Evolutionary conservation across 257 asterid genomes (phyloP).

Genomic region (Petunia axillaris): DNA sequence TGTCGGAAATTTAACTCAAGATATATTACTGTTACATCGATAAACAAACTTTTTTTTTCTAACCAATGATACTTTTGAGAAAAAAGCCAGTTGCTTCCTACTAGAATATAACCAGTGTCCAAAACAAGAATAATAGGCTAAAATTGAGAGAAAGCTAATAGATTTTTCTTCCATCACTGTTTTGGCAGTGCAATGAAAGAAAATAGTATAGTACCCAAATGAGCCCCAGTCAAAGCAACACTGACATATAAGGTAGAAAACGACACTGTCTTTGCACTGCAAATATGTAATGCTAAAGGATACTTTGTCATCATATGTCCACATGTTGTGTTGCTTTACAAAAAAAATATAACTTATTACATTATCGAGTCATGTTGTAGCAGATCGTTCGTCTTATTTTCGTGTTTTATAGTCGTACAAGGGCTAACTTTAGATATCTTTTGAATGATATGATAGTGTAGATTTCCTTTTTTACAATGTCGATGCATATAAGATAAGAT

Average conservation of each 20-base stretch:
- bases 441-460: too few species aligned
- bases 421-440: too few species aligned
- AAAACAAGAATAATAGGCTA: neutral
- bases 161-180: neutral
- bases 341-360: neutral
- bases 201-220: neutral
- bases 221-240: constrained; percentile 16
- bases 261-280: neutral
- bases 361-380: too few species aligned
- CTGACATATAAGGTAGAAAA: constrained; percentile 7
- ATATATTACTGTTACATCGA: neutral
- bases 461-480: too few species aligned
- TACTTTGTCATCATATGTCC: constrained; percentile 23
- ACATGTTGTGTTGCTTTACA: constrained; percentile 37
- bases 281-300: neutral
- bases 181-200: neutral
- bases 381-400: too few species aligned
- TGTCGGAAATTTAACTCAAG: constrained; percentile 22
- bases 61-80: neutral
- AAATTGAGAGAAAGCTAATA: neutral
- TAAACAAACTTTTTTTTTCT: too few species aligned
- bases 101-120: neutral
- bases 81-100: constrained; percentile 14
- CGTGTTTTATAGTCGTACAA: too few species aligned
- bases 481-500: neutral